Evolutionary conservation across 495 filamentous ascomycete species (phyloP).

Genomic region (Penicillium psychrofluorescens): DNA sequence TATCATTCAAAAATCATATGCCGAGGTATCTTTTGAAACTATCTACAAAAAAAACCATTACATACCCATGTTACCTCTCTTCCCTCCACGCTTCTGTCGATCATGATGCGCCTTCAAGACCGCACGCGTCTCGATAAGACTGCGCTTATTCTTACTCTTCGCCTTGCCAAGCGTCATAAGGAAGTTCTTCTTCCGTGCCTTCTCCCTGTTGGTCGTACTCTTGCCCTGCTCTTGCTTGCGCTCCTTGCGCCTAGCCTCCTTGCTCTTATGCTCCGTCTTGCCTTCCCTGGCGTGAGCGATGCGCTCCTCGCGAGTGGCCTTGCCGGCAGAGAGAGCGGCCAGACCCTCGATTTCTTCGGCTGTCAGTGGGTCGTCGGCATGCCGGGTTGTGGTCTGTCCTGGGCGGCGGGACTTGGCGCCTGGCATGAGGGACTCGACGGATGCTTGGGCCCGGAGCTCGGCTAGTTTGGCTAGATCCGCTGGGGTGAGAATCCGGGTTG

Average conservation of each 20-base stretch:
- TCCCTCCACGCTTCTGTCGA: conserved; percentile 74
- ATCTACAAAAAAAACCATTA: conserved; percentile 2
- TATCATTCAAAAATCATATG: too few relatives aligned
- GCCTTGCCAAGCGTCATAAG: conserved; percentile 96
- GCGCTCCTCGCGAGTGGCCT: conserved; percentile 72
- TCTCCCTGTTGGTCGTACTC: conserved; percentile 96
- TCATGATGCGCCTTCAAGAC: conserved; percentile 76
- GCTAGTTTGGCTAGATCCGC: conserved; percentile 88
- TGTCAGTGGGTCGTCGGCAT: conserved; percentile 77
- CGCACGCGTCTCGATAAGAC: conserved; percentile 72
- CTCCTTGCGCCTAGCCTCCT: conserved; percentile 70
- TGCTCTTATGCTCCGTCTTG: conserved; percentile 73
- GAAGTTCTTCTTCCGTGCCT: conserved; percentile 93
- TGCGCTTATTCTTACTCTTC: conserved; percentile 84
- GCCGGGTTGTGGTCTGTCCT: conserved; percentile 41
- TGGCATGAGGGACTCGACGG: conserved; percentile 54
- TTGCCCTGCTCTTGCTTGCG: conserved; percentile 83
- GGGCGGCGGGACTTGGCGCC: conserved; percentile 34
- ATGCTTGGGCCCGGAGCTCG: conserved; percentile 70
- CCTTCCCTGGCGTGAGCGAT: conserved; percentile 71
- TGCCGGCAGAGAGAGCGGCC: conserved; percentile 59
- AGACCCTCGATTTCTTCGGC: conserved; percentile 77
- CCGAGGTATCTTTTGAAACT: neutral
- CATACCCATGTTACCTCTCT: conserved; percentile 59
- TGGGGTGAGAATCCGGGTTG: conserved; percentile 80